Base-by-base conservation (phyloP, 2,329 filamentous ascomycete genomes). In the Periglandula ipomoeae region DNA sequence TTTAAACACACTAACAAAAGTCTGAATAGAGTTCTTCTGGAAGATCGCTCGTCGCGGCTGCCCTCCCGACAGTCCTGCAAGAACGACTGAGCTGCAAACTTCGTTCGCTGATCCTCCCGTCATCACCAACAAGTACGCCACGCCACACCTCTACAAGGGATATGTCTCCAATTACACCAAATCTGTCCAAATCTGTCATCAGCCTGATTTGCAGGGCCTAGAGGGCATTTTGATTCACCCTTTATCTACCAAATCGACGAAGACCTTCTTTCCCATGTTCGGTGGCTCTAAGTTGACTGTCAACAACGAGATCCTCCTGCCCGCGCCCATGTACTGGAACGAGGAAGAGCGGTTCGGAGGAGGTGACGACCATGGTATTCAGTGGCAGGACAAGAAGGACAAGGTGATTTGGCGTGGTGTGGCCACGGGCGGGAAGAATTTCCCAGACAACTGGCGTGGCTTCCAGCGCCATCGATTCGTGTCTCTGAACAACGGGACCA, bases 401-500 rank as follows among this genome's bases (percentile, higher is more conserved):
- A 62, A 61, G 2, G 71, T 76, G 32, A 67, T 84, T 44, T 86
- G 83, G 82, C 78, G 82, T 27, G 82, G 82, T 30, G 80, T 84
- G 8, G 82, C 81, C 1, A 84, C 82, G 1, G 82, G 82, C 2
- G 83, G 82, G 1, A 65, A 66, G 35, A 81, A 85, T 55, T 67
- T 71, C 55, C 58, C 71, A 61, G 56, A 73, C 24, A 88, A 82
- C 56, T 89, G 85, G 85, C 76, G 71, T 10, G 76, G 80, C 0
- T 89, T 88, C 58, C 85, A 89, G 54, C 79, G 85, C 3, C 85
- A 89, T 59, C 82, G 86, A 2, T 87, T 89, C 59, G 75, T 88
- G 2, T 72, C 80, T 41, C 85, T 89, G 81, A 76, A 82, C 58
- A 89, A 89, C 56, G 76, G 71, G 10, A 85, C 82, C 7, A 74